A percentile compares a stretch with the other conserved stretches of the same genome.
Evolutionary conservation across 2,329 filamentous ascomycete species (phyloP).

Genomic region (Coniochaeta sp.): DNA sequence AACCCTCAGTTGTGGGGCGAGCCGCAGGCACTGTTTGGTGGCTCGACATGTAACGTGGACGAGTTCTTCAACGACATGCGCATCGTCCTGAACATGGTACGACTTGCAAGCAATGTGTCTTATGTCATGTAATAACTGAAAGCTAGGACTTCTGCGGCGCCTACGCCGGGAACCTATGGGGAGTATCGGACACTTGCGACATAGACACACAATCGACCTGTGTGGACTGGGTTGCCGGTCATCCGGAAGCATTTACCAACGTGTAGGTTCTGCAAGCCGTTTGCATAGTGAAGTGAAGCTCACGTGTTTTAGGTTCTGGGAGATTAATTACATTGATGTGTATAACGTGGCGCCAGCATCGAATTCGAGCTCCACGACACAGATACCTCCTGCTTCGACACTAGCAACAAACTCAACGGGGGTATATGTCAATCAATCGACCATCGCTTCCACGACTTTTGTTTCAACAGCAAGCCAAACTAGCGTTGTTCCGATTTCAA

Average conservation of each 20-base stretch:
- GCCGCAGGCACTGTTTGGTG: constrained; percentile 55
- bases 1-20: constrained; percentile 57
- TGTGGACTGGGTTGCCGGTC: not conserved
- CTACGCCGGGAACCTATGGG: constrained; percentile 3
- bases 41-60: constrained; percentile 53
- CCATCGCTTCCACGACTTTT: not conserved
- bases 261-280: not conserved
- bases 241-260: constrained; percentile 1
- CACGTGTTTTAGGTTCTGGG: constrained; percentile 30
- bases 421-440: not conserved
- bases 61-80: constrained; percentile 57
- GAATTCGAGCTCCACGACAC: not conserved
- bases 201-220: not conserved
- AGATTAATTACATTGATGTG: constrained; percentile 47
- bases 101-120: not conserved
- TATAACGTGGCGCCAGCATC: constrained; percentile 19
- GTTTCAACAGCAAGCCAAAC: not conserved
- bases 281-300: not conserved
- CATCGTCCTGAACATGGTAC: constrained; percentile 63
- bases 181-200: constrained; percentile 1
- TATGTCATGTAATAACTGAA: not conserved
- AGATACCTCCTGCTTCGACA: not conserved
- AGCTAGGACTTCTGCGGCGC: constrained; percentile 2
- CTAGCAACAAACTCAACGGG: too few species aligned
- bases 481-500: not conserved